Conservation (phyloP, 2,329 filamentous ascomycete genomes). For the Fusarium stilboides region DNA sequence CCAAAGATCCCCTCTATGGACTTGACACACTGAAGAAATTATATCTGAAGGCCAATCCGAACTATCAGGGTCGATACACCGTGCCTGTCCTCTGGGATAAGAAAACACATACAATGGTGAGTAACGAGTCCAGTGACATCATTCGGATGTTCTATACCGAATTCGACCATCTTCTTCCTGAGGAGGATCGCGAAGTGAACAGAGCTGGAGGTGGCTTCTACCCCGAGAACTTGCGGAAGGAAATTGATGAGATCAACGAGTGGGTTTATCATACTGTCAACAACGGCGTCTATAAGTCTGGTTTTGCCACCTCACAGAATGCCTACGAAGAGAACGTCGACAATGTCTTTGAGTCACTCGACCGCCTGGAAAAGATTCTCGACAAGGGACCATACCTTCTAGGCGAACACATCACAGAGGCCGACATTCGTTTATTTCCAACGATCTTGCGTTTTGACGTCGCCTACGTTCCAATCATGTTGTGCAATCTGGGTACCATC, state of each 20-base stretch:
- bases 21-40: slow-evolving; percentile 78
- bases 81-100: slow-evolving; percentile 82
- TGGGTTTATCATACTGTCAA: slow-evolving; percentile 74
- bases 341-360: slow-evolving; percentile 75
- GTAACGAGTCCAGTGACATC: slow-evolving; percentile 87
- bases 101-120: slow-evolving; percentile 79
- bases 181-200: slow-evolving; percentile 66
- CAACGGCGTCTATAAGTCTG: slow-evolving; percentile 68
- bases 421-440: slow-evolving; percentile 77
- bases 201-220: slow-evolving; percentile 69
- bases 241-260: slow-evolving; percentile 77
- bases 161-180: slow-evolving; percentile 75
- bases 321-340: slow-evolving; percentile 75
- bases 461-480: slow-evolving; percentile 77
- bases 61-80: slow-evolving; percentile 80
- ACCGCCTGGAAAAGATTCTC: slow-evolving; percentile 74
- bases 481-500: slow-evolving; percentile 75
- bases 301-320: slow-evolving; percentile 76
- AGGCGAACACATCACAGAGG: slow-evolving; percentile 75
- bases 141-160: slow-evolving; percentile 86
- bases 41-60: slow-evolving; percentile 77
- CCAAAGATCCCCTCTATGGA: slow-evolving; percentile 73
- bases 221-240: slow-evolving; percentile 63
- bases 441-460: slow-evolving; percentile 79
- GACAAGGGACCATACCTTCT: slow-evolving; percentile 70